phyloP scores from a whole-genome alignment of 805 yeast species.

The Cyberlindnera amylophila region DNA sequence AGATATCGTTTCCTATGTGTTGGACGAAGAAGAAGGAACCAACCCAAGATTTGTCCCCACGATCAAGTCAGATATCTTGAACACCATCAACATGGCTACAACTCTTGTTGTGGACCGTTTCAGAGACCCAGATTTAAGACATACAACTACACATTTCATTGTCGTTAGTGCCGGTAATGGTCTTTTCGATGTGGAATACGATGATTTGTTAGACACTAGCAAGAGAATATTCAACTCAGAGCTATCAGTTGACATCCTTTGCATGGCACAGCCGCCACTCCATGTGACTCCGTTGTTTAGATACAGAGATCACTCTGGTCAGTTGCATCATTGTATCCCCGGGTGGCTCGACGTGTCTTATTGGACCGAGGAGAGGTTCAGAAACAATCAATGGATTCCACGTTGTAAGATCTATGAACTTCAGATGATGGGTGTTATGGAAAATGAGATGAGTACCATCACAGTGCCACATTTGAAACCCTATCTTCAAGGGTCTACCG shows the following conservation, averaged over 20 bases:
- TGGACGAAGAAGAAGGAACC: slow-evolving; percentile 23
- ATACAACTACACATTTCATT: slow-evolving; percentile 87
- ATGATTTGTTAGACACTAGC: slow-evolving; percentile 69
- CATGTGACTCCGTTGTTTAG: slow-evolving; percentile 90
- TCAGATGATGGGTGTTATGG: slow-evolving; percentile 98
- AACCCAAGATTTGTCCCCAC: slow-evolving; percentile 66
- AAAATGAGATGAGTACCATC: slow-evolving; percentile 73
- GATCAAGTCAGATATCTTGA: slow-evolving; percentile 83
- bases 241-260: slow-evolving; percentile 81
- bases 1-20: slow-evolving; percentile 55
- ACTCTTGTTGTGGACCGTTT: slow-evolving; percentile 74
- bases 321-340: slow-evolving; percentile 74
- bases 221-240: slow-evolving; percentile 73
- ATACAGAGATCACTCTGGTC: slow-evolving; percentile 49
- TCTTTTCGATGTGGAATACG: slow-evolving; percentile 84
- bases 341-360: slow-evolving; percentile 94
- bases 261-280: slow-evolving; percentile 85
- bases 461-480: slow-evolving; percentile 56
- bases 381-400: slow-evolving; percentile 76
- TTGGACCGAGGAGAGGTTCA: slow-evolving; percentile 56
- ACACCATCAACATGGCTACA: slow-evolving; percentile 81
- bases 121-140: slow-evolving; percentile 79
- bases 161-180: slow-evolving; percentile 93
- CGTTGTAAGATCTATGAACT: slow-evolving; percentile 89
- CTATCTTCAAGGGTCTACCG: slow-evolving; percentile 32